Evolutionary conservation across 2,329 filamentous ascomycete species (phyloP), one percentile per base, ranked within the genome.

Genomic region (Penicillium sp.): DNA sequence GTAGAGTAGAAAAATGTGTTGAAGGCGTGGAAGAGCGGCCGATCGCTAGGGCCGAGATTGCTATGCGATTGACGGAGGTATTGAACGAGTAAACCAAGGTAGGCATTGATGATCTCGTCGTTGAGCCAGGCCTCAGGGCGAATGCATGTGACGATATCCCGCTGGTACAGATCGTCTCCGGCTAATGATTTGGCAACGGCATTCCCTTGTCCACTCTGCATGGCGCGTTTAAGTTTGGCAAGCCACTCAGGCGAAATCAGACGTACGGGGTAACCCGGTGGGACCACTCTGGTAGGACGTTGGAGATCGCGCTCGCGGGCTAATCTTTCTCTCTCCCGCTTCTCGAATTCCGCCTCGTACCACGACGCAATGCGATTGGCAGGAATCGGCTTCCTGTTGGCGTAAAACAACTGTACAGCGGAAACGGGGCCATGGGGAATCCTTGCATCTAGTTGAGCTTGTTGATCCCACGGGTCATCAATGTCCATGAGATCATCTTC

Each of bases 61-160:
- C 67, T 68, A 12, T 71, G 58, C 7, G 62, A 62, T 35, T 68
- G 64, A 8, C 75, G 73, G 23, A 76, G 63, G 41, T 77, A 74
- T 40, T 75, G 71, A 25, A 77, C 62, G 29, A 79, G 67, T n/a
- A 78, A 56, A n/a, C 65, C 69, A 23, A 80, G 68, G 56, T 80
- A 79, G 17, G 73, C 71, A 58, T 80, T 80, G 60, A 80, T 78
- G 2, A 79, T 71, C 54, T 79, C 77, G 56, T 80, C 78, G 52
- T 80, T 80, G 23, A 80, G 67, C 78, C 78, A 80, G 2, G 69
- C 71, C 59, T 68, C 51, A 6, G 62, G 67, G 6, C 66, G 71
- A 52, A 69, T 67, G 55, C 76, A 78, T 1, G 74, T 76, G 2
- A 67, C 62, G 43, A 78, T 69, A 56, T 76, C 73, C 31, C 62